Evolutionary conservation across 148 eudicot species (phyloP).

Genomic region (Rheum nobile): DNA sequence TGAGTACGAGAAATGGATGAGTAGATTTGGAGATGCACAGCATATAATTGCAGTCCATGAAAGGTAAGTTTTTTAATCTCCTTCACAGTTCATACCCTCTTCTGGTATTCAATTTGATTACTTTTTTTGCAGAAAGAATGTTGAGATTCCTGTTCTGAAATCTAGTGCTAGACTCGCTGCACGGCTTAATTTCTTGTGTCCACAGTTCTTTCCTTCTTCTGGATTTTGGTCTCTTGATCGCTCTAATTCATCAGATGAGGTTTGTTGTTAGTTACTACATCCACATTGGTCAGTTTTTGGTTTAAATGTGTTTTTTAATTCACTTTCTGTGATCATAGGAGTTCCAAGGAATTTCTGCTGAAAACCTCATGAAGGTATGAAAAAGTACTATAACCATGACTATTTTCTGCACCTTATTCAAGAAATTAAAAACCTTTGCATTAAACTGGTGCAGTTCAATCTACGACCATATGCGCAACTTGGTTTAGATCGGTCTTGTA

Average conservation of each 20-base stretch:
- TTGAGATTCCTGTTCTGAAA: conserved; percentile 64
- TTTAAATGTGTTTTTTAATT: not conserved
- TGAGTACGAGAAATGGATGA: conserved; percentile 74
- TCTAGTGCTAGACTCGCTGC: conserved; percentile 82
- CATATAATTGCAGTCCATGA: conserved; percentile 97
- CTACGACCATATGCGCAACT: conserved; percentile 77
- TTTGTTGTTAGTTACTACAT: conserved; percentile 12
- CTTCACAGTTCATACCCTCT: not conserved
- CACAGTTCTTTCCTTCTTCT: conserved; percentile 82
- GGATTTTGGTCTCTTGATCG: conserved; percentile 63
- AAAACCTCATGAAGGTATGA: conserved; percentile 90
- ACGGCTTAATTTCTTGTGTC: conserved; percentile 79
- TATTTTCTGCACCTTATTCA: not conserved
- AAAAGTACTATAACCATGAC: not conserved
- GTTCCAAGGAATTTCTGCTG: conserved; percentile 40
- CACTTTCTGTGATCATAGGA: conserved; percentile 20
- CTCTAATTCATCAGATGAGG: conserved; percentile 34
- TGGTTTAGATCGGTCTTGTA: conserved; percentile 55
- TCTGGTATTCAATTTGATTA: not conserved
- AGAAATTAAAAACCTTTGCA: not conserved
- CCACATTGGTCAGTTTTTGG: not conserved
- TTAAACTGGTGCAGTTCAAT: conserved; percentile 44
- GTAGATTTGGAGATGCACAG: conserved; percentile 51
- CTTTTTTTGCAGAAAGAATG: conserved; percentile 49
- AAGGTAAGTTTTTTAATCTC: conserved; percentile 30